These are phyloP conservation scores for Populus deltoides DNA, from an alignment of 345 rosid genomes.

Conservation along the genomic window DNA sequence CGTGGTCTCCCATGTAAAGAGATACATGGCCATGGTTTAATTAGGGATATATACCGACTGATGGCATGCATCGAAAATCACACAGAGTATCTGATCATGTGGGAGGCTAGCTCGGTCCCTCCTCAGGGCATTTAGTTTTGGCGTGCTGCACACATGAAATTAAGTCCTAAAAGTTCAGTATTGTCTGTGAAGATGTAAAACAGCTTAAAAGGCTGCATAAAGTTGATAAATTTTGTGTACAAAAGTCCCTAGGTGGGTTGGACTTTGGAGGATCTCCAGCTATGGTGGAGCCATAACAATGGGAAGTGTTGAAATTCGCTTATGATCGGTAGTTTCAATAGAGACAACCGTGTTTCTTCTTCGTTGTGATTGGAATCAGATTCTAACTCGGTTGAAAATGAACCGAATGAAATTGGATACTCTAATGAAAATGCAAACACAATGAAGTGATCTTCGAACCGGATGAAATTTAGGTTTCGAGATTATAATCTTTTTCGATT, in stretches of 20 bases:
- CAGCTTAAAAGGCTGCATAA: neutral
- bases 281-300: neutral
- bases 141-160: neutral
- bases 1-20: neutral
- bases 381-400: neutral
- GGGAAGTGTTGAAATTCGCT: neutral
- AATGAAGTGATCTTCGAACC: no score
- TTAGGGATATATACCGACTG: neutral
- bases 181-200: neutral
- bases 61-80: neutral
- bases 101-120: neutral
- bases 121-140: neutral
- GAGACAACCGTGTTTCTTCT: neutral
- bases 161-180: neutral
- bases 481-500: no score
- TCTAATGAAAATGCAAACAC: neutral
- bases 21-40: neutral
- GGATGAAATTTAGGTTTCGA: no score
- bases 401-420: neutral
- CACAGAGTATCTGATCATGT: neutral
- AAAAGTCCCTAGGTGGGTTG: neutral
- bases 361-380: neutral
- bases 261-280: neutral
- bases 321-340: neutral
- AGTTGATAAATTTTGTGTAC: neutral